Conservation (phyloP, 2,329 filamentous ascomycete genomes). For the Aspergillus aculeatus region DNA sequence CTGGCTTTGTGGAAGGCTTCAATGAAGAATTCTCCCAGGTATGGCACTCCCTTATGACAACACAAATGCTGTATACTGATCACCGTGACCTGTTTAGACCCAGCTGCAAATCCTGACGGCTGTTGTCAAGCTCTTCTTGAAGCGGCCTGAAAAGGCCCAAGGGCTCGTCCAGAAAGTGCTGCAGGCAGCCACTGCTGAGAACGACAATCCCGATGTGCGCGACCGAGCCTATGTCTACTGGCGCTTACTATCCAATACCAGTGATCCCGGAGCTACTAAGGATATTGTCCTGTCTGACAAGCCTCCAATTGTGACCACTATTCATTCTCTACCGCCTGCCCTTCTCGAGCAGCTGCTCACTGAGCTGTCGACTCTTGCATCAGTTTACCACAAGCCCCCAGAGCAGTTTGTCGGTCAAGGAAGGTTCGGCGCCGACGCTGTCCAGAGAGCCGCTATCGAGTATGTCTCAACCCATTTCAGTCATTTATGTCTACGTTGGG, state of each 20-base stretch:
- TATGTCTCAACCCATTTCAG: constrained; percentile 34
- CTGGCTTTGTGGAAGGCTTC: constrained; percentile 89
- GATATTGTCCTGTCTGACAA: constrained; percentile 91
- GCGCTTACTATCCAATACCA: constrained; percentile 78
- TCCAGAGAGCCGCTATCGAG: constrained; percentile 93
- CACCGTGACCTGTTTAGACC: constrained; percentile 59
- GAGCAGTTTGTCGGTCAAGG: constrained; percentile 98
- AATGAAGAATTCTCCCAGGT: constrained; percentile 95
- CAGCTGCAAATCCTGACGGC: constrained; percentile 96
- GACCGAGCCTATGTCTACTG: constrained; percentile 98
- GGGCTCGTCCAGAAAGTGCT: constrained; percentile 90
- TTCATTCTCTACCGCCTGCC: constrained; percentile 78
- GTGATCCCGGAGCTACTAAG: constrained; percentile 87
- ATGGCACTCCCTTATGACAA: constrained; percentile 29
- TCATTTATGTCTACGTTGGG: background rate
- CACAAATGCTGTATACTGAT: background rate
- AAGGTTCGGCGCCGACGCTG: constrained; percentile 86
- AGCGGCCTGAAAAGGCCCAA: constrained; percentile 91
- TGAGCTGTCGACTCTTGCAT: constrained; percentile 91
- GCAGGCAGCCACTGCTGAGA: constrained; percentile 87
- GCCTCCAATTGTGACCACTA: constrained; percentile 89
- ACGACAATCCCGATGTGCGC: constrained; percentile 95
- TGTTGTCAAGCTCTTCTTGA: constrained; percentile 95
- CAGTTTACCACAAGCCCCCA: constrained; percentile 96
- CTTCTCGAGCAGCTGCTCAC: constrained; percentile 86